A percentile compares a stretch with the other conserved stretches of the same genome.
These are phyloP conservation scores for Talaromyces borbonicus DNA, from an alignment of 495 filamentous ascomycete genomes.

Conservation along the genomic window DNA sequence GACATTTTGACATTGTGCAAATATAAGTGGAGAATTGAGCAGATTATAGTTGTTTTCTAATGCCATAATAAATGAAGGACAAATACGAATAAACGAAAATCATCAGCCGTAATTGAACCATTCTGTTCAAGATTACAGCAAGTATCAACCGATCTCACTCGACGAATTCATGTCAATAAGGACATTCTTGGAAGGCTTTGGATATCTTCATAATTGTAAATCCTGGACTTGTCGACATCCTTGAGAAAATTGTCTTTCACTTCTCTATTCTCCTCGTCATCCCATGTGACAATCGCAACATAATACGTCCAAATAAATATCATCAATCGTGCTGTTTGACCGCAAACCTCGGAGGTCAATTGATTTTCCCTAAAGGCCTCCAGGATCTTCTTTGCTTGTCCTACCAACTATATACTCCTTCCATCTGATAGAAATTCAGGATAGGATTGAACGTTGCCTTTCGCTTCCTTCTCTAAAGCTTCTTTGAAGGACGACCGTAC, in stretches of 20 bases:
- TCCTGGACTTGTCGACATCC: not conserved
- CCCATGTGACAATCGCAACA: not conserved
- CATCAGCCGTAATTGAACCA: too few relatives aligned
- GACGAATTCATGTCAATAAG: not conserved
- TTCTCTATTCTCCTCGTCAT: not conserved
- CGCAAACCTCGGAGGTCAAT: not conserved
- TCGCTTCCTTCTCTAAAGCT: not conserved
- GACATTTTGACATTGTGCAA: too few relatives aligned
- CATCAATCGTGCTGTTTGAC: not conserved
- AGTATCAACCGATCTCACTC: too few relatives aligned
- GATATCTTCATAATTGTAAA: not conserved
- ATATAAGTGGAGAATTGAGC: too few relatives aligned
- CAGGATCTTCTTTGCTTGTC: not conserved
- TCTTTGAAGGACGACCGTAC: not conserved
- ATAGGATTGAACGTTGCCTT: not conserved
- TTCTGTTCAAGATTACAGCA: too few relatives aligned
- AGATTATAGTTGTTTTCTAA: too few relatives aligned
- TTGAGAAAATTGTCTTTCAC: not conserved
- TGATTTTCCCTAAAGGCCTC: not conserved
- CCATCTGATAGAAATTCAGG: not conserved
- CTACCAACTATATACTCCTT: not conserved
- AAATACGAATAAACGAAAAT: too few relatives aligned
- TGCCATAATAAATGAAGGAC: too few relatives aligned
- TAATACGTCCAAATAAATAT: not conserved
- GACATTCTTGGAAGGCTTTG: not conserved